These are phyloP conservation scores for Chalaropsis ovoidea DNA, from an alignment of 2,329 filamentous ascomycete genomes.

Conservation along the genomic window DNA sequence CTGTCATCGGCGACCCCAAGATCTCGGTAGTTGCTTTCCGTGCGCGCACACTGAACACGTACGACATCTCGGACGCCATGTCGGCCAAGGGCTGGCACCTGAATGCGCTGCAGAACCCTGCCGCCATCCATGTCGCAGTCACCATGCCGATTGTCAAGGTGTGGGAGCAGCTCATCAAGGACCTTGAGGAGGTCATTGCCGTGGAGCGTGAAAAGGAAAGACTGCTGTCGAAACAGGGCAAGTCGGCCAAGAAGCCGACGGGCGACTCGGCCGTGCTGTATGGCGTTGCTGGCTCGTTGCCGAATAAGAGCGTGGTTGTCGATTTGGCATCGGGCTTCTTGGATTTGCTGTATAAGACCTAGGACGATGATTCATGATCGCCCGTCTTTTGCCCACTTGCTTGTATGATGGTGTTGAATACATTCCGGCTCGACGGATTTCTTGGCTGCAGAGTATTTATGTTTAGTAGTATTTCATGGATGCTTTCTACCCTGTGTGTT, in stretches of 20 bases:
- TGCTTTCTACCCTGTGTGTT: background rate
- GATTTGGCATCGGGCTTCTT: constrained; percentile 84
- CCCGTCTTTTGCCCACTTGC: background rate
- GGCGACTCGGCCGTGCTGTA: constrained; percentile 84
- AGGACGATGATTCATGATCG: constrained; percentile 27
- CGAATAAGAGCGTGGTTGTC: constrained; percentile 90
- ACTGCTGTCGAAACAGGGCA: constrained; percentile 59
- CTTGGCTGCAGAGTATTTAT: background rate
- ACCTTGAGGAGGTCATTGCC: constrained; percentile 57
- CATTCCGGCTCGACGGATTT: background rate
- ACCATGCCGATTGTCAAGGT: constrained; percentile 76
- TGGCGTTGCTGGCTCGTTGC: constrained; percentile 86
- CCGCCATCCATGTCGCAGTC: constrained; percentile 88
- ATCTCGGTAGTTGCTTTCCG: constrained; percentile 86
- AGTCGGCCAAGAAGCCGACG: constrained; percentile 52
- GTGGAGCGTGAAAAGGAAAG: constrained; percentile 73
- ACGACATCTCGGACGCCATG: constrained; percentile 90
- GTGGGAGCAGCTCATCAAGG: constrained; percentile 66
- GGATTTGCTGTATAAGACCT: constrained; percentile 85
- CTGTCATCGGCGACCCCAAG: constrained; percentile 72
- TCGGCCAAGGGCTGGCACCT: constrained; percentile 81
- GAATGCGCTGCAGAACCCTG: constrained; percentile 82
- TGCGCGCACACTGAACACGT: constrained; percentile 76
- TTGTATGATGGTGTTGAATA: background rate
- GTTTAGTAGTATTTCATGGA: background rate